Percentiles rank a stretch among this genome's conserved stretches.
These are phyloP conservation scores for Thraustochytrium sp. DNA, from an alignment of 352 stramenopile genomes.

Conservation along the genomic window DNA sequence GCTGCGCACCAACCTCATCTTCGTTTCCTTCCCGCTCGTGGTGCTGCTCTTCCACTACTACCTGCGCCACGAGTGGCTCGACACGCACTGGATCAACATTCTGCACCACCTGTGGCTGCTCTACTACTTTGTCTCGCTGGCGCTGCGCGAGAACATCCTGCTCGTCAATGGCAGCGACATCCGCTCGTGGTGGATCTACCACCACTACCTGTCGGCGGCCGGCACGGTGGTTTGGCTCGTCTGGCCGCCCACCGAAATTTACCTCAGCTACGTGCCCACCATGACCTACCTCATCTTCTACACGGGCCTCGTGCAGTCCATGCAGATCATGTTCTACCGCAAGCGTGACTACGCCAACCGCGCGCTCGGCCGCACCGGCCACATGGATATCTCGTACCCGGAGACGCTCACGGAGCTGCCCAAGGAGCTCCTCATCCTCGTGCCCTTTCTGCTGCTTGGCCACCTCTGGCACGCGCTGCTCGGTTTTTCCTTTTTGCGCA, in stretches of 20 bases:
- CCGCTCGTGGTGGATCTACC: slow-evolving; percentile 47
- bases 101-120: slow-evolving; percentile 48
- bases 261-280: slow-evolving; percentile 44
- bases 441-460: slow-evolving; percentile 40
- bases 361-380: slow-evolving; percentile 29
- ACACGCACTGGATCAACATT: slow-evolving; percentile 49
- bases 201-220: slow-evolving; percentile 48
- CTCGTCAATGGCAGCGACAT: slow-evolving; percentile 47
- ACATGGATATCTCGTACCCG: slow-evolving; percentile 46
- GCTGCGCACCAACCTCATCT: slow-evolving; percentile 47
- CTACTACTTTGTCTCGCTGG: slow-evolving; percentile 50
- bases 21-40: slow-evolving; percentile 47
- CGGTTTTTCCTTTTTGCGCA: slow-evolving; percentile 35
- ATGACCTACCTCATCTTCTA: slow-evolving; percentile 42
- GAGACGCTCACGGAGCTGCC: slow-evolving; percentile 45
- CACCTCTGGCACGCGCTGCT: slow-evolving; percentile 42
- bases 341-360: slow-evolving; percentile 41
- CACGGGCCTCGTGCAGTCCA: slow-evolving; percentile 42
- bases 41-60: slow-evolving; percentile 46
- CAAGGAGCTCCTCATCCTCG: slow-evolving; percentile 41
- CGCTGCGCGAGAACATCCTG: slow-evolving; percentile 49
- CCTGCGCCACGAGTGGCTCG: slow-evolving; percentile 38
- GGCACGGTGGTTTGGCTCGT: slow-evolving; percentile 46
- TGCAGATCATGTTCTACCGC: slow-evolving; percentile 44
- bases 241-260: slow-evolving; percentile 44